phyloP scores from a whole-genome alignment of 257 asterid genomes.

The Linaria vulgaris region DNA sequence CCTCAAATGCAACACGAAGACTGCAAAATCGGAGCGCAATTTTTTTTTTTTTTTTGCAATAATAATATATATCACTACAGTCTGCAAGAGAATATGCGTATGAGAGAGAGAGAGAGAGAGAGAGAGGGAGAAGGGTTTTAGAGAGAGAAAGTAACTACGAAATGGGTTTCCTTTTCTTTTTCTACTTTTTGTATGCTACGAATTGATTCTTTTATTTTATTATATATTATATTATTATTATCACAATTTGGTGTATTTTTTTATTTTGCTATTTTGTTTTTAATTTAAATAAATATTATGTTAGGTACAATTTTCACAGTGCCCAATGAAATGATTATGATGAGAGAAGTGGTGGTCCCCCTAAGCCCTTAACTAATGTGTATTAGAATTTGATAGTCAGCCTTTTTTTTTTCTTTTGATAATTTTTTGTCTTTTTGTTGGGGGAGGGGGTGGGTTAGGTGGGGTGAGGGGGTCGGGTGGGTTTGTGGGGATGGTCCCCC shows the following conservation, averaged over 20 bases:
- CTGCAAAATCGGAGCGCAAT: constrained; percentile 37
- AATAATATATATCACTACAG: constrained; percentile 31
- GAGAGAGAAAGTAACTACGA: constrained; percentile 30
- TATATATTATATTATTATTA: too few species aligned
- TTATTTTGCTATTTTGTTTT: constrained; percentile 6
- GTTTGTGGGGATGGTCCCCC: not conserved
- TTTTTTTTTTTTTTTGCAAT: constrained; percentile 29
- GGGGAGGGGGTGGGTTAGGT: too few species aligned
- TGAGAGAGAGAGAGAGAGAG: constrained; percentile 22
- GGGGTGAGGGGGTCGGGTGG: too few species aligned
- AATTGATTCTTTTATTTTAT: not conserved
- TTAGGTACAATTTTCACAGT: constrained; percentile 26
- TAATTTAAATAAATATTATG: too few species aligned
- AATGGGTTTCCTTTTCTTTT: constrained; percentile 7
- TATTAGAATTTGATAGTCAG: constrained; percentile 24
- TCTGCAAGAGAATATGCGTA: constrained; percentile 26
- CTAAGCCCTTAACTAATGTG: constrained; percentile 4
- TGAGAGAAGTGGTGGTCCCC: constrained; percentile 25
- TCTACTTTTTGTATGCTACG: constrained; percentile 19
- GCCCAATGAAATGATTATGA: constrained; percentile 33
- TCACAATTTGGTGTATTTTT: not conserved
- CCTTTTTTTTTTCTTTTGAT: not conserved
- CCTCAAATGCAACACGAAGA: constrained; percentile 8
- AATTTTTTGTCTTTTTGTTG: not conserved
- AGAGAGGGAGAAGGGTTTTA: constrained; percentile 21